Evolutionary conservation across 2,329 filamentous ascomycete genomes (phyloP), one percentile per base, ranked within the genome.

Genomic region (Xylariaceae sp.): DNA sequence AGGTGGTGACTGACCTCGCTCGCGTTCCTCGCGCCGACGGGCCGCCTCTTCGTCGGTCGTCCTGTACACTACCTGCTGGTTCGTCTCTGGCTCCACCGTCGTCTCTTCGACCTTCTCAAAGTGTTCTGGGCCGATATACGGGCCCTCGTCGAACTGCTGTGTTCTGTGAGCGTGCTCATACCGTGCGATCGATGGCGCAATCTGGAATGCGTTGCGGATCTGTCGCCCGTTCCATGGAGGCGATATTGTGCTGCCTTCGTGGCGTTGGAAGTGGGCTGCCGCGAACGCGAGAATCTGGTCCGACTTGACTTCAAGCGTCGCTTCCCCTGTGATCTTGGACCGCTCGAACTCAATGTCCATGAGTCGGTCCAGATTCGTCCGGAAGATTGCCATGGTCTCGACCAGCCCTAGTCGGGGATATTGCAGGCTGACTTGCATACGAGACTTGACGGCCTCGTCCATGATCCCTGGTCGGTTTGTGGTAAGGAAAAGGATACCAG

Each of bases 181-280:
- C 35, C 53, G 55, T 30, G 61, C 57, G n/a, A 62, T 55, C 11
- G 58, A 59, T 17, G 54, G 48, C 18, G 58, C 60, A 19, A 58
- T 60, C 42, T 60, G 58, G 46, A 55, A 62, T 12, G 59, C 58
- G 41, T 62, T 61, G 22, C 60, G 56, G 42, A 62, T 61, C 49
- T 62, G 59, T 0, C 60, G 54, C 4, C 60, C 60, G 42, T 61
- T 62, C 58, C 58, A 62, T 10, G 56, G 53, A 4, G 51, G 51
- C 1, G 50, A 47, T 5, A 30, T 6, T 4, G 39, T 15, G 41
- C 45, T 56, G 27, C 53, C 53, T 27, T 53, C 44, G 41, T 55
- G 44, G 5, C 50, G 48, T 27, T 55, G 53, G 45, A 41, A 61
- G 48, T 59, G 58, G 2, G 48, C 44, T 4, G 41, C 46, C 6